Percentiles rank a stretch among this genome's conserved stretches.
Conservation (phyloP, 345 rosid genomes). For the Conringia planisiliqua region DNA sequence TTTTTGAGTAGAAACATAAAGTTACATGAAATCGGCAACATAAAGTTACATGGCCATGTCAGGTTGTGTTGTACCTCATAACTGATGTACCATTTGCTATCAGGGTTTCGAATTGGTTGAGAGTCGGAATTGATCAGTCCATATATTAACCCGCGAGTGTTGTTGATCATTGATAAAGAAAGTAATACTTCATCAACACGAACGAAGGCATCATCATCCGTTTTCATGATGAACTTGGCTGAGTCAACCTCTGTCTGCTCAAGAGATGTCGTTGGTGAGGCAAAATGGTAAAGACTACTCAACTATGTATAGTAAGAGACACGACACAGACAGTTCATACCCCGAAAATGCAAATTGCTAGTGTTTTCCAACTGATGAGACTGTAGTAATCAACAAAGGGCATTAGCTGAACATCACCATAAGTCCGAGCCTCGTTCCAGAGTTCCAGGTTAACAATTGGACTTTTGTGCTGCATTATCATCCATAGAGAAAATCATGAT, state of each 20-base stretch:
- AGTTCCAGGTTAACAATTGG: constrained; percentile 87
- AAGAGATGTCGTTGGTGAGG: constrained; percentile 32
- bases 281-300: not conserved
- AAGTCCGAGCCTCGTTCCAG: constrained; percentile 84
- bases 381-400: constrained; percentile 97
- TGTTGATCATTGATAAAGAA: constrained; percentile 59
- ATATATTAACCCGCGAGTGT: constrained; percentile 64
- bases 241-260: constrained; percentile 69
- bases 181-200: constrained; percentile 83
- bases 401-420: constrained; percentile 90
- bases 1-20: not conserved
- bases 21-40: not conserved
- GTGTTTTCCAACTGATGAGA: constrained; percentile 94
- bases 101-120: constrained; percentile 71
- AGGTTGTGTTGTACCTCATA: constrained; percentile 51
- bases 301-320: constrained; percentile 16
- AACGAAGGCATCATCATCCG: constrained; percentile 97
- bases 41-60: not conserved
- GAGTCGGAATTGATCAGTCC: constrained; percentile 89
- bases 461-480: constrained; percentile 80
- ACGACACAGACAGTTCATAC: constrained; percentile 41
- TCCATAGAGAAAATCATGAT: not conserved
- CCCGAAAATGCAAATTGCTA: constrained; percentile 96
- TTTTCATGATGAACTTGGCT: constrained; percentile 91
- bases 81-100: constrained; percentile 97